Percentiles rank a stretch among this genome's conserved stretches.
Conservation (phyloP, 305 asterid genomes). For the Caryopteris hybrid region DNA sequence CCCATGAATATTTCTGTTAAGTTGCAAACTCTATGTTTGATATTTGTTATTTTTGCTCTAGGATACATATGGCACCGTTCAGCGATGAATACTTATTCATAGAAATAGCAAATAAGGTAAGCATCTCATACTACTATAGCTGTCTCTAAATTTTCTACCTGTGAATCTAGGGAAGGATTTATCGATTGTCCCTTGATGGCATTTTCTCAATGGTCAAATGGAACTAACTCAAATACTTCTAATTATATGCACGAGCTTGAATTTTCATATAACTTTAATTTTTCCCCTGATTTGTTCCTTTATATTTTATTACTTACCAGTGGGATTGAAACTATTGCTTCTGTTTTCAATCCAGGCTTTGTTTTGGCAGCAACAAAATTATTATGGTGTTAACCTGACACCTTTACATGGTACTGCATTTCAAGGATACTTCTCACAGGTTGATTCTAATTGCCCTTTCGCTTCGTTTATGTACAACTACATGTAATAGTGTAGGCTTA, state of each 20-base stretch:
- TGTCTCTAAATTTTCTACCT: conserved; percentile 7
- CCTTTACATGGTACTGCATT: conserved; percentile 87
- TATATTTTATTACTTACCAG: neutral
- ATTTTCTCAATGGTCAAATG: neutral
- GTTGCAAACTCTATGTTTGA: conserved; percentile 16
- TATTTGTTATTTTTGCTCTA: conserved; percentile 31
- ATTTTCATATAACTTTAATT: conserved; percentile 2
- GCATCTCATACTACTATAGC: neutral
- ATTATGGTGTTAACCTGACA: conserved; percentile 89
- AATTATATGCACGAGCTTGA: neutral
- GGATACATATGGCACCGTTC: conserved; percentile 99
- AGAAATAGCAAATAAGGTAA: conserved; percentile 95
- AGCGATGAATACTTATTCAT: conserved; percentile 81
- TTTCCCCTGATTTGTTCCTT: neutral
- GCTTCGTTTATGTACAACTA: neutral
- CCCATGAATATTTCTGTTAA: neutral
- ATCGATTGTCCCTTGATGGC: neutral
- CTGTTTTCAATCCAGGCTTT: conserved; percentile 61
- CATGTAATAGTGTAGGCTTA: conserved; percentile 3
- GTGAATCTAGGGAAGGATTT: neutral
- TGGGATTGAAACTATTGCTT: conserved; percentile 15
- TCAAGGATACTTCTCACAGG: conserved; percentile 99
- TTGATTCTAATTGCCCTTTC: conserved; percentile 24
- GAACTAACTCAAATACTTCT: conserved; percentile 3
- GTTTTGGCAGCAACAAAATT: conserved; percentile 99